These are phyloP conservation scores for Neofusicoccum laricinum DNA, from an alignment of 2,329 filamentous ascomycete genomes.

Conservation along the genomic window DNA sequence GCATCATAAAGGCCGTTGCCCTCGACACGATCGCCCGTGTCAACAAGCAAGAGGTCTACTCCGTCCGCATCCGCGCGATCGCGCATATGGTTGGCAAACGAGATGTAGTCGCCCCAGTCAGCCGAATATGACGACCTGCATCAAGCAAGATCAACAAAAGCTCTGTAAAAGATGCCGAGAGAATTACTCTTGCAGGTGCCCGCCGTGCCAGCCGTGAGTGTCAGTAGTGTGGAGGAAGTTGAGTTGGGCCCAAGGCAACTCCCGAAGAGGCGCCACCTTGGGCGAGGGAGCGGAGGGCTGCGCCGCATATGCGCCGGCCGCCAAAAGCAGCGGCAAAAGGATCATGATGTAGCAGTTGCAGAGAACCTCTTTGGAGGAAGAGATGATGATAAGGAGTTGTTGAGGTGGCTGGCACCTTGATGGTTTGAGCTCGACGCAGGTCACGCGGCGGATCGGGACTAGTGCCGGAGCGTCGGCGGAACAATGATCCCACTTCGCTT, in stretches of 20 bases:
- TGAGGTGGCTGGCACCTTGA: not conserved
- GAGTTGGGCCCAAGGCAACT: constrained; percentile 86
- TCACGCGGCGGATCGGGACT: not conserved
- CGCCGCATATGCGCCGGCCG: constrained; percentile 40
- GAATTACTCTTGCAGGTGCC: constrained; percentile 82
- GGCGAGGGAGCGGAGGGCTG: constrained; percentile 82
- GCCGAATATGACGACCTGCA: constrained; percentile 81
- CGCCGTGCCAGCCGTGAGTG: constrained; percentile 92
- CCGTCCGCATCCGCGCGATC: constrained; percentile 74
- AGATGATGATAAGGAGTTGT: not conserved
- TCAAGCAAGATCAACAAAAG: constrained; percentile 19
- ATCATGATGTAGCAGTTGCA: not conserved
- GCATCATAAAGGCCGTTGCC: constrained; percentile 93
- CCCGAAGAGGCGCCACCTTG: constrained; percentile 74
- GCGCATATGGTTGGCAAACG: constrained; percentile 81
- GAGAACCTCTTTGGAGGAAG: not conserved
- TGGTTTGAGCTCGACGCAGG: constrained; percentile 5
- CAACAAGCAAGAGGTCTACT: constrained; percentile 84
- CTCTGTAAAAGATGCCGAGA: not conserved
- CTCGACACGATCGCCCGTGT: constrained; percentile 91
- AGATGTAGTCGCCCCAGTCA: constrained; percentile 98
- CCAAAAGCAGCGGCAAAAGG: not conserved
- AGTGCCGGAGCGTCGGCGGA: not conserved
- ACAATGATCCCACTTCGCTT: constrained; percentile 7
- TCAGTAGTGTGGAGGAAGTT: constrained; percentile 94